Evolutionary conservation across 352 stramenopile species (phyloP).

Genomic region (Pythium aquatile): DNA sequence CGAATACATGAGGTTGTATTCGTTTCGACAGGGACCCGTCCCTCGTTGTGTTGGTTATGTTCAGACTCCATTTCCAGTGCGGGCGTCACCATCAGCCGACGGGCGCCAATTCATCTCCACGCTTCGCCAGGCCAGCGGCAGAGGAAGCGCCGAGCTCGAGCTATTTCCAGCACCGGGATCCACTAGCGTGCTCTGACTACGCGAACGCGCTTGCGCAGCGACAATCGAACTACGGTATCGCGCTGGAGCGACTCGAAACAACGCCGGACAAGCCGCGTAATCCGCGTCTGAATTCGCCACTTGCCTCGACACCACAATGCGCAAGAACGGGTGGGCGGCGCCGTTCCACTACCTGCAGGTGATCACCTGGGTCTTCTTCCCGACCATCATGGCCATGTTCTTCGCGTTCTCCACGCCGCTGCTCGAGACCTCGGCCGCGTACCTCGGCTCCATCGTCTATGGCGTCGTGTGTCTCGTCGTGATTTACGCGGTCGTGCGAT

Average conservation of each 20-base stretch:
- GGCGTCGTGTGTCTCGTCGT: constrained; percentile 49
- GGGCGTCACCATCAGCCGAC: neutral
- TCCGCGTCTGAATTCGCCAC: neutral
- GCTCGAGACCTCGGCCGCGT: constrained; percentile 43
- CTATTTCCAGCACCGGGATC: neutral
- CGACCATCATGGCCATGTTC: constrained; percentile 74
- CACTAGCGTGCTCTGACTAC: neutral
- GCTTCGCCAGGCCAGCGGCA: neutral
- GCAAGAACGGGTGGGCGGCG: constrained; percentile 77
- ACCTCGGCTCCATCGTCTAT: constrained; percentile 55
- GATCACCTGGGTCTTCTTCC: constrained; percentile 82
- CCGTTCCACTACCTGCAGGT: constrained; percentile 84
- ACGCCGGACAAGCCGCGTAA: neutral
- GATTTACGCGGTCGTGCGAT: constrained; percentile 49
- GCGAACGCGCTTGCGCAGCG: neutral
- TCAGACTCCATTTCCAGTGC: neutral
- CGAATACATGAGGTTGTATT: neutral
- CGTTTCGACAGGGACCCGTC: neutral
- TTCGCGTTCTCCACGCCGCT: constrained; percentile 81
- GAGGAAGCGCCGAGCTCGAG: neutral
- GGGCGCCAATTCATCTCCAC: neutral
- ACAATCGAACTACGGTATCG: neutral
- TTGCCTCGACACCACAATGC: constrained; percentile 17
- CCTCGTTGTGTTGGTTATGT: neutral
- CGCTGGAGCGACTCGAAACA: neutral